Conservation (phyloP, 352 stramenopile genomes). For the Phytopythium cucurbitacearum region DNA sequence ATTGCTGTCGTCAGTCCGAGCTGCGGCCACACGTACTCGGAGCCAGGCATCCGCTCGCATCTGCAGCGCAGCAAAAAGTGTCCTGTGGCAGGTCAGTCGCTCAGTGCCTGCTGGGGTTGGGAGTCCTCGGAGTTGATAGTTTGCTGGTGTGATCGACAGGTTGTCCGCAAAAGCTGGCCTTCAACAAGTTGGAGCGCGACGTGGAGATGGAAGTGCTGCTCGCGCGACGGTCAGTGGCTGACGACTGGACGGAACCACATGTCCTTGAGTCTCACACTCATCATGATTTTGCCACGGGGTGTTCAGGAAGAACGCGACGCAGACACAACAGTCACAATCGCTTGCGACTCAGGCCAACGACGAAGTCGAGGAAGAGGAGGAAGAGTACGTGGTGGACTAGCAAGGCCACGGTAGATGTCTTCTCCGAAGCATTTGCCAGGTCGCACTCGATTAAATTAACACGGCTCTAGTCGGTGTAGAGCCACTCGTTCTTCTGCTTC, state of each 20-base stretch:
- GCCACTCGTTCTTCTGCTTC: constrained; percentile 84
- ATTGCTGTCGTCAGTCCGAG: constrained; percentile 27
- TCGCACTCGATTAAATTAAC: neutral
- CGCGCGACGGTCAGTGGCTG: constrained; percentile 32
- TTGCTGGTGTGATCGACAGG: constrained; percentile 21
- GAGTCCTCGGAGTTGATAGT: neutral
- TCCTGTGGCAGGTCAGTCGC: constrained; percentile 55
- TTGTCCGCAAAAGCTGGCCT: constrained; percentile 56
- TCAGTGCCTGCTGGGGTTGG: neutral
- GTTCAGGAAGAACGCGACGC: constrained; percentile 27
- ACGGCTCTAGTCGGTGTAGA: constrained; percentile 61
- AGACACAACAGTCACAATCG: constrained; percentile 34
- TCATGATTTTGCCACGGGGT: neutral
- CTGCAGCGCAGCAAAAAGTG: constrained; percentile 73
- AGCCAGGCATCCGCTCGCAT: constrained; percentile 68
- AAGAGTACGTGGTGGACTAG: constrained; percentile 78
- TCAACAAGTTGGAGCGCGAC: constrained; percentile 67
- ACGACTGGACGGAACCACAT: neutral
- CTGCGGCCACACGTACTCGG: constrained; percentile 80
- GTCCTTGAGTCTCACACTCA: neutral
- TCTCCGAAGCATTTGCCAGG: too few relatives aligned
- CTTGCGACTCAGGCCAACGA: constrained; percentile 21
- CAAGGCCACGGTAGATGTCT: too few relatives aligned
- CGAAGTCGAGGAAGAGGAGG: constrained; percentile 52
- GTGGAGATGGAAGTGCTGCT: constrained; percentile 87